Evolutionary conservation across 805 yeast genomes (phyloP), one percentile per base, ranked within the genome.

Genomic region (Ogataea henricii): DNA sequence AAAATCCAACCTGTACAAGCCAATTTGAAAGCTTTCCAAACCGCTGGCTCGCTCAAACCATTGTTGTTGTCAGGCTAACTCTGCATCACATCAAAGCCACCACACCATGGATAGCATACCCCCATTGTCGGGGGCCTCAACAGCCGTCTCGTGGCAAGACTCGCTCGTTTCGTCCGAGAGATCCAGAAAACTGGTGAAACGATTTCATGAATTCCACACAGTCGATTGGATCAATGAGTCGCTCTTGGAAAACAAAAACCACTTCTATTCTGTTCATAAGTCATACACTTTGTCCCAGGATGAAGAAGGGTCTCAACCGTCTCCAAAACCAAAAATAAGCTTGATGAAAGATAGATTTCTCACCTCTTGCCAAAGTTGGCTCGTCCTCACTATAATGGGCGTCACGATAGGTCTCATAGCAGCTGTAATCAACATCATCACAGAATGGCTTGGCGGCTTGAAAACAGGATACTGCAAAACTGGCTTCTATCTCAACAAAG

Each of bases 391-490:
- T 0, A 56, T 76, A 1, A 87, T 89, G 49, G 99, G 98, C 0
- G 62, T 84, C 1, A 53, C 76, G 3, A 85, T 91, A 45, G 99
- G 99, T 3, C 58, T 79, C 1, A 83, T 89, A 32, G 98, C 99
- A 0, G 96, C 89, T 0, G 73, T 78, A 14, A 69, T 94, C 45
- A 90, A 88, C 58, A 79, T 92, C 14, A 75, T 89, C 14, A 89
- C 98, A 0, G 92, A 89, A 43, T 89, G 91, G 79, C 68, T 94
- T n/a, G 85, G 89, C 2, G 85, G 85, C 58, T 66, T 90, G 52
- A 81, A 89, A 51, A 69, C 79, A 1, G 99, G 99, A 0, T 81
- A 84, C 65, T 94, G 99, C 68, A 63, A 79, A 1, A 66, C 75
- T 16, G 80, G 82, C 26, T 81, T 89, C 64, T 81, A 90, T 57